Evolutionary conservation across 192 early-diverging fungal genomes (phyloP).

Genomic region (Dissophora ornata): DNA sequence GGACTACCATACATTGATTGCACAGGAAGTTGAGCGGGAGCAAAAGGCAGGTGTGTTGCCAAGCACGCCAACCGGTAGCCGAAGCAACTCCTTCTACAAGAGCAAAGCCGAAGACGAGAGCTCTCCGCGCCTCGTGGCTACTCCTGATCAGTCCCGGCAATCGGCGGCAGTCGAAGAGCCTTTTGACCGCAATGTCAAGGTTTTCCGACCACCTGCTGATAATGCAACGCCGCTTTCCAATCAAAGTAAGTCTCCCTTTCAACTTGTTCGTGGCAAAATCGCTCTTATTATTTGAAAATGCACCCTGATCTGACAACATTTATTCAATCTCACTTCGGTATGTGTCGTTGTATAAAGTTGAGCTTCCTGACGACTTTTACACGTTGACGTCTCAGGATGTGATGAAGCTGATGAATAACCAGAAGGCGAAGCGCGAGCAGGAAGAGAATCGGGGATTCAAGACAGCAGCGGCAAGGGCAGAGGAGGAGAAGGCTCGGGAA

Average conservation of each 20-base stretch:
- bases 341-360: conserved; percentile 58
- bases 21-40: conserved; percentile 41
- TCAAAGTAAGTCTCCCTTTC: conserved; percentile 40
- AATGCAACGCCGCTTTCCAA: conserved; percentile 39
- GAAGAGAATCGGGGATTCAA: conserved; percentile 81
- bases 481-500: conserved; percentile 68
- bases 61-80: conserved; percentile 32
- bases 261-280: too few relatives aligned
- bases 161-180: conserved; percentile 11
- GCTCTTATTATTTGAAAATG: too few relatives aligned
- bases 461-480: conserved; percentile 80
- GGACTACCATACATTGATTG: conserved; percentile 45
- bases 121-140: not conserved
- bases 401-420: conserved; percentile 68
- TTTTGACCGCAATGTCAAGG: conserved; percentile 55
- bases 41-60: conserved; percentile 40
- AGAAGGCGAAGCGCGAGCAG: conserved; percentile 62
- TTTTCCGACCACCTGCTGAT: conserved; percentile 66
- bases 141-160: not conserved
- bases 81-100: conserved; percentile 34
- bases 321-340: too few relatives aligned
- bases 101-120: conserved; percentile 19
- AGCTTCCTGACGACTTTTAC: conserved; percentile 91
- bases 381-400: conserved; percentile 78
- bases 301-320: too few relatives aligned